These are phyloP conservation scores for Boletus coccyginus DNA, from an alignment of 768 basidiomycete species.

Conservation along the genomic window DNA sequence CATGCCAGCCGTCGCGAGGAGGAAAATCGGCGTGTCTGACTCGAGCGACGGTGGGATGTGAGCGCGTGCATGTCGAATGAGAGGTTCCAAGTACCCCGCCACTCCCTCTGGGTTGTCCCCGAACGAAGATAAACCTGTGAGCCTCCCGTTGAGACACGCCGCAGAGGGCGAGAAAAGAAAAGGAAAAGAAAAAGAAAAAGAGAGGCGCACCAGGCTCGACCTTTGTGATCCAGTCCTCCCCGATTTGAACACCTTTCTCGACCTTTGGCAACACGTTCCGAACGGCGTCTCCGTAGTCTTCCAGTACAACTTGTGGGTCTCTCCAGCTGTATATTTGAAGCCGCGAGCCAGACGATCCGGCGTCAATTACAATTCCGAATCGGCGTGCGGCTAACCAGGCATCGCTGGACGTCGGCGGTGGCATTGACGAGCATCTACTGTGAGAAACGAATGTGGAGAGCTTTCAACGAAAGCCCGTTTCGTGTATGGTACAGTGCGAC, in stretches of 20 bases:
- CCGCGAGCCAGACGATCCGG: constrained; percentile 95
- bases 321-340: constrained; percentile 97
- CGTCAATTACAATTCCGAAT: constrained; percentile 96
- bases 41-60: constrained; percentile 88
- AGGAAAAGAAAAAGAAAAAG: no score
- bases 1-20: constrained; percentile 98
- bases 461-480: constrained; percentile 19
- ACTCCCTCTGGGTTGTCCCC: constrained; percentile 66
- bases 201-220: constrained; percentile 82
- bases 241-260: constrained; percentile 82
- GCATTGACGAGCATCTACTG: constrained; percentile 50
- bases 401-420: constrained; percentile 67
- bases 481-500: constrained; percentile 10
- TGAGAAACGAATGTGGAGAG: constrained; percentile 22
- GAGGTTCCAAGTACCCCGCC: constrained; percentile 73
- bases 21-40: constrained; percentile 82
- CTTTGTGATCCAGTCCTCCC: constrained; percentile 86
- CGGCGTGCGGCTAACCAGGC: constrained; percentile 77
- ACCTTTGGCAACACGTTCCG: constrained; percentile 71
- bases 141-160: background rate
- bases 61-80: constrained; percentile 77
- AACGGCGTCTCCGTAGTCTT: constrained; percentile 48
- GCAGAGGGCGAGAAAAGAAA: no score
- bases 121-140: constrained; percentile 82
- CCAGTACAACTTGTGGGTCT: constrained; percentile 64